Evolutionary conservation across 2,329 filamentous ascomycete genomes (phyloP).

Genomic region (Septoria petroselini): DNA sequence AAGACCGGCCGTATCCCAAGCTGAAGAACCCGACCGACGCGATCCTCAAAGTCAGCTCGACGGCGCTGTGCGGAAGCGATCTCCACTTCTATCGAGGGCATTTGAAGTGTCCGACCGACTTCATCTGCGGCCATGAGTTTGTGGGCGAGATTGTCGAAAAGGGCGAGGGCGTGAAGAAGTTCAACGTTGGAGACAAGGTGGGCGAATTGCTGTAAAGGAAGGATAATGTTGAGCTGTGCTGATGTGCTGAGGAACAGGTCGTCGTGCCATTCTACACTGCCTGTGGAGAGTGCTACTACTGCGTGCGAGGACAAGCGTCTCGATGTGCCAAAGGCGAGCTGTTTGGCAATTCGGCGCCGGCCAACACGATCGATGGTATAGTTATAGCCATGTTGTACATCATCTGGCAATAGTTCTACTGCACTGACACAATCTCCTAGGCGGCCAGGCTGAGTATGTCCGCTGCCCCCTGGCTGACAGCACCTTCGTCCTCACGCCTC

Average conservation of each 20-base stretch:
- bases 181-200: constrained; percentile 65
- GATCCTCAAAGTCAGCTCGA: constrained; percentile 77
- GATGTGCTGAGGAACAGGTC: constrained; percentile 48
- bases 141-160: constrained; percentile 69
- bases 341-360: constrained; percentile 53
- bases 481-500: constrained; percentile 71
- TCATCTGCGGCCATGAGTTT: constrained; percentile 77
- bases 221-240: background rate
- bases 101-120: constrained; percentile 63
- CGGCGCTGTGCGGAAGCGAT: constrained; percentile 85
- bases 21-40: constrained; percentile 70
- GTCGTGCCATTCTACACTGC: constrained; percentile 81
- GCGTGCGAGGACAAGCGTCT: constrained; percentile 70
- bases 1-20: constrained; percentile 74
- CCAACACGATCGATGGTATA: constrained; percentile 35
- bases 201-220: background rate
- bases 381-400: no score
- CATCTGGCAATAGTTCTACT: no score
- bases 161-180: constrained; percentile 64
- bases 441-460: constrained; percentile 46
- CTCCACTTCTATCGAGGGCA: constrained; percentile 83
- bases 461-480: constrained; percentile 77
- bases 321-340: constrained; percentile 66
- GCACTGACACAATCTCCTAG: background rate
- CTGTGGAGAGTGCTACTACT: constrained; percentile 81